Base-by-base conservation (phyloP, 371 early-diverging fungal species). In the Mortierella sp. region DNA sequence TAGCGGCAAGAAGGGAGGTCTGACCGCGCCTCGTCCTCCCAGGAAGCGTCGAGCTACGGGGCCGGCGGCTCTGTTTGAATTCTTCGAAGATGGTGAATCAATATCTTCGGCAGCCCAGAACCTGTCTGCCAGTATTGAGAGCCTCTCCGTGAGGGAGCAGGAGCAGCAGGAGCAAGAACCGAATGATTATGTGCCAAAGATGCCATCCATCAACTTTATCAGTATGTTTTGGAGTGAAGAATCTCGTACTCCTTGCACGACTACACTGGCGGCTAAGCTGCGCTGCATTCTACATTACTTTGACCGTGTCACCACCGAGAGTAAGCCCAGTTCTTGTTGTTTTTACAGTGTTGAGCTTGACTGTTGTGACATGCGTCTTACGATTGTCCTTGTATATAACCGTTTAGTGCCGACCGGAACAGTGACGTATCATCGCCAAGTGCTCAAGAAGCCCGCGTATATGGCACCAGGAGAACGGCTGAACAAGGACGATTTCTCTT, bases 241-340 rank as follows among this genome's bases (percentile, higher is more conserved):
- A 26, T 52, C 52, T 21, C 42, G 48, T 2, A 58, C 24, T 32
- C 67, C 73, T n/a, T 73, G 73, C 34, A 62, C 73, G 4, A 15
- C 43, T 8, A 49, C 68, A 4, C 73, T 67, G 56, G 73, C 67
- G 0, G 80, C 83, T 23, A 82, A 85, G 62, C 58, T 87, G 26
- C 59, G 82, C 7, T 79, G 81, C 49, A 48, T 87, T 14, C 65
- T 87, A 34, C 78, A 80, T 26, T 87, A 87, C 61, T 87, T 85
- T 75, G 65, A 65, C 3, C 59, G 78, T 4, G 78, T 85, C 28
- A 56, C 79, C 23, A 53, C 47, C 0, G 46, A 68, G 47, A 68
- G 85, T 83, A 67, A 53, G 76, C 51, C 0, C 4, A 6, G 26
- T 6, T 24, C 11, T 21, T 2, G 37, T 34, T n/a, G n/a, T n/a